Evolutionary conservation across 169 alveolate species (phyloP).

Genomic region (Cryptosporidium canis): DNA sequence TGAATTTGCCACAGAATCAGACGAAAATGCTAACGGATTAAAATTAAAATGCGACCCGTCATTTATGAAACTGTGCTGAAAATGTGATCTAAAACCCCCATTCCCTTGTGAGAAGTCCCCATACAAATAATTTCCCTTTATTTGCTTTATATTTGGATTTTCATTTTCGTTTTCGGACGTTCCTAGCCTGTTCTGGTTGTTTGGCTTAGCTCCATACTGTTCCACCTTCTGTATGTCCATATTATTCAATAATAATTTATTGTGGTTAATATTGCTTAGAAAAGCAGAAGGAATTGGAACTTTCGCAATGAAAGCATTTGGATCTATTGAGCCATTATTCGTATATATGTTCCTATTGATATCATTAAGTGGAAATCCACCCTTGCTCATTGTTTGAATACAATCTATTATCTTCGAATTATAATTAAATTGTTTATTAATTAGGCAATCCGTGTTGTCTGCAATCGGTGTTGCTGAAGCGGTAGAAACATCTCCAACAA

Average conservation of each 20-base stretch:
- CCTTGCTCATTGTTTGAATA: slow-evolving; percentile 21
- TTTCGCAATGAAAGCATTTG: slow-evolving; percentile 7
- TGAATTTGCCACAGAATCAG: slow-evolving; percentile 33
- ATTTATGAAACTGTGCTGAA: slow-evolving; percentile 30
- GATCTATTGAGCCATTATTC: neutral
- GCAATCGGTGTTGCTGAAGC: slow-evolving; percentile 69
- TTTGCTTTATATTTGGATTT: slow-evolving; percentile 21
- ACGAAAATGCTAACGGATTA: slow-evolving; percentile 41
- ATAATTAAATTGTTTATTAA: slow-evolving; percentile 19
- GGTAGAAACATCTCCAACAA: slow-evolving; percentile 66
- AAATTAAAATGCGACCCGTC: slow-evolving; percentile 33
- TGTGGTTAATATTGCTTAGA: neutral
- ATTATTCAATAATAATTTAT: neutral
- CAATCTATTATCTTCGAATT: slow-evolving; percentile 52
- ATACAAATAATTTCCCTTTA: neutral
- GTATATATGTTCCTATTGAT: slow-evolving; percentile 1
- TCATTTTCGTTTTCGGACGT: slow-evolving; percentile 31
- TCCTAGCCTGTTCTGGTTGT: slow-evolving; percentile 8
- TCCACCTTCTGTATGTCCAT: slow-evolving; percentile 6
- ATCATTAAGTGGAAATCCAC: slow-evolving; percentile 8
- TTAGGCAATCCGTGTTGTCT: slow-evolving; percentile 17
- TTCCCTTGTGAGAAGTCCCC: slow-evolving; percentile 39
- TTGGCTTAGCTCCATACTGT: neutral
- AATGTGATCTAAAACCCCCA: slow-evolving; percentile 10
- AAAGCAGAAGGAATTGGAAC: slow-evolving; percentile 16